Evolutionary conservation across 495 filamentous ascomycete species (phyloP).

Genomic region (Penicillium simplicissimum): DNA sequence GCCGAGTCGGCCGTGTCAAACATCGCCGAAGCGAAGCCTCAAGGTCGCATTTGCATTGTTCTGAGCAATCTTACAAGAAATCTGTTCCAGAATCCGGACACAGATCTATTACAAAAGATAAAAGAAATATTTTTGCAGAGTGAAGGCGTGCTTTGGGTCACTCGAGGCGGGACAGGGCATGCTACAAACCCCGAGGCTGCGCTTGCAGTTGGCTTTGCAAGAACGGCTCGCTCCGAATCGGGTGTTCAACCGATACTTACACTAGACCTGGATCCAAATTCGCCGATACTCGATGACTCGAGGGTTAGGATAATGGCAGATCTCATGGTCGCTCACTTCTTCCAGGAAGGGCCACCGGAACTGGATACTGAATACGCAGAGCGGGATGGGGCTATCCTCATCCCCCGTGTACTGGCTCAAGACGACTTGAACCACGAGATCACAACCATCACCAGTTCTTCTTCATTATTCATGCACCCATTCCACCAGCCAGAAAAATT

Average conservation of each 20-base stretch:
- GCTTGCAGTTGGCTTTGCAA: conserved; percentile 29
- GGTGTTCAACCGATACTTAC: conserved; percentile 28
- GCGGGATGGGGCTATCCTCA: conserved; percentile 17
- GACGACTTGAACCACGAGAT: conserved; percentile 13
- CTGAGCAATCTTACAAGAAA: conserved; percentile 17
- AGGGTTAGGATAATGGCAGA: conserved; percentile 14
- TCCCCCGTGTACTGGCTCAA: conserved; percentile 29
- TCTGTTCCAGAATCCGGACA: conserved; percentile 5
- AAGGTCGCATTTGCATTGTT: conserved; percentile 28
- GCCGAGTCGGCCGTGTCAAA: conserved; percentile 6
- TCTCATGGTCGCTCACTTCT: conserved; percentile 21
- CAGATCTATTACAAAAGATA: conserved; percentile 12
- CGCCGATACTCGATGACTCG: background rate
- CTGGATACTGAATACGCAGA: conserved; percentile 31
- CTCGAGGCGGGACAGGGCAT: conserved; percentile 19
- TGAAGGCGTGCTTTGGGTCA: conserved; percentile 33
- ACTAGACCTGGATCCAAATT: conserved; percentile 24
- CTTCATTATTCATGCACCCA: conserved; percentile 4
- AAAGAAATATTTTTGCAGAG: conserved; percentile 28
- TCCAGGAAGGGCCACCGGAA: background rate
- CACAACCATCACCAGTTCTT: background rate
- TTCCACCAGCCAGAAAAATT: conserved; percentile 16
- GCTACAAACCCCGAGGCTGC: conserved; percentile 24
- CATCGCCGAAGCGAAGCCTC: conserved; percentile 13
- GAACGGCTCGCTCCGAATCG: conserved; percentile 37